Percentiles rank a stretch among this genome's conserved stretches.
phyloP scores from a whole-genome alignment of 202 grass and related monocot species.

The Schoenoplectus tabernaemontani region DNA sequence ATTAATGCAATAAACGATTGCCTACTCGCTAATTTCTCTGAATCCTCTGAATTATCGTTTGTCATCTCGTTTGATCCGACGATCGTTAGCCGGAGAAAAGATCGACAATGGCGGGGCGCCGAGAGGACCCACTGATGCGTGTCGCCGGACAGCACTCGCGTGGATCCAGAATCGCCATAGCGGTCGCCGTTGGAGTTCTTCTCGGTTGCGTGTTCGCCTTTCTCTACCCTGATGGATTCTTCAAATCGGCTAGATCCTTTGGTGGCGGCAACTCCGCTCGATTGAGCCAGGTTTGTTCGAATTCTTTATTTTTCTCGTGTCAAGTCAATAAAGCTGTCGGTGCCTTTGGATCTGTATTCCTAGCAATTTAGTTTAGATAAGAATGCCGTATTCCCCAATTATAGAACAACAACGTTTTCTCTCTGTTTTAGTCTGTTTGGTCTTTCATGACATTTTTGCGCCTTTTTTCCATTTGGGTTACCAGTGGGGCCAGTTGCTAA shows the following conservation, averaged over 20 bases:
- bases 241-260: constrained; percentile 32
- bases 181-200: constrained; percentile 57
- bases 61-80: constrained; percentile 4
- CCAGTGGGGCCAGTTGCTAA: too few relatives aligned
- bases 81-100: constrained; percentile 4
- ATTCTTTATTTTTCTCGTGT: not conserved
- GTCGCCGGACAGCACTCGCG: constrained; percentile 45
- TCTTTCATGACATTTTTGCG: too few relatives aligned
- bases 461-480: too few relatives aligned
- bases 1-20: too few relatives aligned
- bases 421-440: too few relatives aligned
- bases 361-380: not conserved
- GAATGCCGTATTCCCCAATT: not conserved
- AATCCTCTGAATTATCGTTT: not conserved
- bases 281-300: constrained; percentile 35
- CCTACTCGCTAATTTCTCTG: not conserved
- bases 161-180: constrained; percentile 65
- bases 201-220: constrained; percentile 76
- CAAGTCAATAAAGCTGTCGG: not conserved
- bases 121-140: constrained; percentile 62
- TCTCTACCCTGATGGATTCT: constrained; percentile 77
- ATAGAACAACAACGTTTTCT: too few relatives aligned
- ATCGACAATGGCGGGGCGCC: constrained; percentile 52
- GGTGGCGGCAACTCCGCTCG: constrained; percentile 24
- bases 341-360: not conserved